Conservation (phyloP, 164 flowering plant species). For the Magnolia sinica region DNA sequence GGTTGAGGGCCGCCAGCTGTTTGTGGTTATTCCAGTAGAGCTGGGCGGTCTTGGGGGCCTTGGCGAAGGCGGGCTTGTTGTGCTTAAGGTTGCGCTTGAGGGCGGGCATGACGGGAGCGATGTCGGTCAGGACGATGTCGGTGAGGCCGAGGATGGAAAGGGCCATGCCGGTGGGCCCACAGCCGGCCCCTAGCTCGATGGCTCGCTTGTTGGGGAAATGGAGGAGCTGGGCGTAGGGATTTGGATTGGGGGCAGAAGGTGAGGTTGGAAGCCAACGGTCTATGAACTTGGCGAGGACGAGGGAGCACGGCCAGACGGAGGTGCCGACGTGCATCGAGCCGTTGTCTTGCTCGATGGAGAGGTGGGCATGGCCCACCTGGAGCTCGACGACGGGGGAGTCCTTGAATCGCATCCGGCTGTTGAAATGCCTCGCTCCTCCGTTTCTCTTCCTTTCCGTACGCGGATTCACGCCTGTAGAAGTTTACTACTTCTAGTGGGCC, state of each 20-base stretch:
- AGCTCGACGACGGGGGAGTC: conserved; percentile 81
- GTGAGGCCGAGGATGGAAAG: conserved; percentile 68
- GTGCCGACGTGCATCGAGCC: conserved; percentile 94
- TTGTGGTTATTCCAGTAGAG: conserved; percentile 65
- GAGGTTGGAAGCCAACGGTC: conserved; percentile 62
- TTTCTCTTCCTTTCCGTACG: neutral
- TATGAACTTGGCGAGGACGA: conserved; percentile 89
- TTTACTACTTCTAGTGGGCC: too few species aligned
- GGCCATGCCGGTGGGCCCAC: conserved; percentile 90
- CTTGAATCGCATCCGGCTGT: conserved; percentile 59
- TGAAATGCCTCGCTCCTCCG: neutral
- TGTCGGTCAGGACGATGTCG: conserved; percentile 72
- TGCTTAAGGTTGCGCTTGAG: conserved; percentile 78
- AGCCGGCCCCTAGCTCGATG: conserved; percentile 82
- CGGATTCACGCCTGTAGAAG: neutral
- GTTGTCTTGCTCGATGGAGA: conserved; percentile 87
- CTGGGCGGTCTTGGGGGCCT: conserved; percentile 45
- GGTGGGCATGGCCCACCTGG: conserved; percentile 35
- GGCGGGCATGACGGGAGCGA: conserved; percentile 86
- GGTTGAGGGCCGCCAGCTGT: conserved; percentile 49
- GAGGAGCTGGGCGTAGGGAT: conserved; percentile 72
- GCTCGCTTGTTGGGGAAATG: conserved; percentile 58
- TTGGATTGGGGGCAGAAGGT: conserved; percentile 19
- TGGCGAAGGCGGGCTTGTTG: conserved; percentile 54
- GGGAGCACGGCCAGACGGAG: conserved; percentile 93